Base-by-base conservation (phyloP, 2,329 filamentous ascomycete species). In the Fusarium sp. region DNA sequence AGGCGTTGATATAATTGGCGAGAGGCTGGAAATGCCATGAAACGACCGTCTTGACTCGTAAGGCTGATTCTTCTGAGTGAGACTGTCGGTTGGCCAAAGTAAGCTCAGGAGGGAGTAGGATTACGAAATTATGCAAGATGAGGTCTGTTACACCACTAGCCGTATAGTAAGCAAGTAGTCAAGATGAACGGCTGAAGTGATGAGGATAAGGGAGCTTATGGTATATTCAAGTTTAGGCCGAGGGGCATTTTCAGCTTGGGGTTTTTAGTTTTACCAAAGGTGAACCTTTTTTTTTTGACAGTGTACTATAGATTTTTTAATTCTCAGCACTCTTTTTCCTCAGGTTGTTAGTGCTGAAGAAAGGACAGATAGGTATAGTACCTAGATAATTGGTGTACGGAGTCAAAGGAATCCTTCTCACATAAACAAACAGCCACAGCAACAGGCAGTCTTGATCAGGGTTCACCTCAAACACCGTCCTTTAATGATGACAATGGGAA, bases 401-500 rank as follows among this genome's bases (percentile, higher is more conserved):
- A n/a, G n/a, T n/a, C n/a, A 30, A 38, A 57, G 24, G n/a, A 24
- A 44, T 38, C 24, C 47, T 61, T 42, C 42, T 42, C 36, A 62
- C n/a, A 54, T 55, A 66, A 70, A 59, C 54, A 66, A 65, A 60
- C 51, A 72, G 33, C 41, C 38, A 60, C 44, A 58, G 41, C 42
- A 64, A 65, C 51, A 28, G 30, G 38, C n/a, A 51, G 44, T 48
- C 44, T 54, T 54, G 60, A 48, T 36, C 61, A 57, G 65, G 65
- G 71, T 58, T 73, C 66, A 72, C 56, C 18, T 38, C 18, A 66
- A 48, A 48, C 60, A 69, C 48, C 53, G 59, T 65, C 47, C 36
- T 60, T 39, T 30, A 61, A 35, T 62, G 62, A 74, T 70, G 69
- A 74, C 62, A 72, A 71, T 59, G 63, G 68, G 72, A 73, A 70